Conservation (phyloP, 2,329 filamentous ascomycete species). For the Aspergillus sp. region DNA sequence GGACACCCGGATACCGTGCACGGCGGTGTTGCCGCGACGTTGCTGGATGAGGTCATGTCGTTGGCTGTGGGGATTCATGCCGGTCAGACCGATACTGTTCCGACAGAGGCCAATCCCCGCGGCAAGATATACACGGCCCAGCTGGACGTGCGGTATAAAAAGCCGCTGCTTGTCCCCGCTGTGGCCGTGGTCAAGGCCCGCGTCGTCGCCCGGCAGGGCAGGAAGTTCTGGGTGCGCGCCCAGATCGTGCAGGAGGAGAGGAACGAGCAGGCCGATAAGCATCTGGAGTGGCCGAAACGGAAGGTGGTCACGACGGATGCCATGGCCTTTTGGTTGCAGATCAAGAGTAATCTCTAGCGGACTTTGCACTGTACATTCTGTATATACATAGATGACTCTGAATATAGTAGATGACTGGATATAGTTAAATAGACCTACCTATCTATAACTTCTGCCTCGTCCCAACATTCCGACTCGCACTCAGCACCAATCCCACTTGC, state of each 20-base stretch:
- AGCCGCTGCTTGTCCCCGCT: conserved; percentile 29
- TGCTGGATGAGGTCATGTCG: conserved; percentile 40
- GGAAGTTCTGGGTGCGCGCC: conserved; percentile 36
- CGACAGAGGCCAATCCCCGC: conserved; percentile 14
- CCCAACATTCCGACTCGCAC: conserved; percentile 54
- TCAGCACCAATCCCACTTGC: conserved; percentile 58
- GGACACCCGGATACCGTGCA: conserved; percentile 35
- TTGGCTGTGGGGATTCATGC: conserved; percentile 28
- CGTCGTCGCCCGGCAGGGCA: conserved; percentile 28
- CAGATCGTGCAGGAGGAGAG: conserved; percentile 31
- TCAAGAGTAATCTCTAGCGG: conserved; percentile 8
- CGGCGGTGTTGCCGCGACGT: conserved; percentile 33
- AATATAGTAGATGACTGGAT: background rate
- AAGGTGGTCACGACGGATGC: conserved; percentile 32
- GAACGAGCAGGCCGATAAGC: conserved; percentile 16
- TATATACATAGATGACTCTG: conserved; percentile 5
- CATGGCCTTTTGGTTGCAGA: conserved; percentile 35
- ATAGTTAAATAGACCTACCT: conserved; percentile 1
- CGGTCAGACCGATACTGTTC: conserved; percentile 1
- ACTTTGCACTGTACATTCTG: background rate
- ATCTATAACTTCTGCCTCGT: conserved; percentile 33
- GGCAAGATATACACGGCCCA: conserved; percentile 32
- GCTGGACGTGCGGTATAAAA: conserved; percentile 34
- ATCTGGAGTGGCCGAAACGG: conserved; percentile 25
- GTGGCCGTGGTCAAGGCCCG: conserved; percentile 29